Conservation (phyloP, 345 rosid genomes). For the Boechera stricta region DNA sequence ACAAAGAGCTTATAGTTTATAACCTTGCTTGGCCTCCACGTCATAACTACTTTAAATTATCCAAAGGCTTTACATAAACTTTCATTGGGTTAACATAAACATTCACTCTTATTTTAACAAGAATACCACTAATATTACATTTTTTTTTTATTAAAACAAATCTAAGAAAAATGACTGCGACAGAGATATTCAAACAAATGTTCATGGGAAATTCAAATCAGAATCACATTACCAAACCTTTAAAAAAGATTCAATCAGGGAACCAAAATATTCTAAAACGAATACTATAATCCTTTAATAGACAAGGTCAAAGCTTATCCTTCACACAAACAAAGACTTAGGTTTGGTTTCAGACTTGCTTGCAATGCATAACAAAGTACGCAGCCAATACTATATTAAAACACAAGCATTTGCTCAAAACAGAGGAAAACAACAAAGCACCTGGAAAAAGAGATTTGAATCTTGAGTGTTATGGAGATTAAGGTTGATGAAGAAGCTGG, state of each 20-base stretch:
- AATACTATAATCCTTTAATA: not conserved
- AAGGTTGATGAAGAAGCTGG: slow-evolving; percentile 44
- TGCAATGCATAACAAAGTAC: not conserved
- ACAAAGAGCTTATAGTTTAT: not conserved
- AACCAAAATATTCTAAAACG: slow-evolving; percentile 5
- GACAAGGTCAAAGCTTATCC: slow-evolving; percentile 23
- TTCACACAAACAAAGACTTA: slow-evolving; percentile 28
- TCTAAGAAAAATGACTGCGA: too few relatives aligned
- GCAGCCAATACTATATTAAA: slow-evolving; percentile 25
- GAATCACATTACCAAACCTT: slow-evolving; percentile 25
- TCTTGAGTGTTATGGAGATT: slow-evolving; percentile 32
- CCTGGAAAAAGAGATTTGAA: slow-evolving; percentile 20
- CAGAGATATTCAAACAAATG: not conserved
- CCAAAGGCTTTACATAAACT: not conserved
- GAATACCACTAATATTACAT: too few relatives aligned
- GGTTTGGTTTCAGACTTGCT: slow-evolving; percentile 16
- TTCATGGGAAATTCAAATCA: not conserved
- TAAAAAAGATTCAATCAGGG: not conserved
- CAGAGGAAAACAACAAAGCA: slow-evolving; percentile 23
- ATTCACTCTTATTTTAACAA: too few relatives aligned
- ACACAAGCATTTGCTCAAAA: slow-evolving; percentile 18
- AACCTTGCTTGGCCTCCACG: slow-evolving; percentile 24
- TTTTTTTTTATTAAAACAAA: too few relatives aligned
- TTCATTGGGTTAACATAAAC: not conserved
- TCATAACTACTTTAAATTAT: slow-evolving; percentile 1